Base-by-base conservation (phyloP, 768 basidiomycete genomes). In the Pisolithus microcarpus region DNA sequence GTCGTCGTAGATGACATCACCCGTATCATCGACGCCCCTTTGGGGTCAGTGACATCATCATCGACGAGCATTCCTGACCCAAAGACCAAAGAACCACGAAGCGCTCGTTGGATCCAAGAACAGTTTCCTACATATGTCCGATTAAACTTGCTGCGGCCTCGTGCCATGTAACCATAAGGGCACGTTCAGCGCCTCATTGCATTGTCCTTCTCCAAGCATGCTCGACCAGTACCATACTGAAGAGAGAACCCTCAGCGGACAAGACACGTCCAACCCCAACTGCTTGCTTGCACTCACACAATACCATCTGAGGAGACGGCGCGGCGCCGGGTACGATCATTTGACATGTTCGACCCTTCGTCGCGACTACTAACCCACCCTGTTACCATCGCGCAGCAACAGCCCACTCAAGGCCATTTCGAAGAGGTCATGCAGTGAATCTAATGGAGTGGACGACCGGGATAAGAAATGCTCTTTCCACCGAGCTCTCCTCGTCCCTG, bases 401-500 rank as follows among this genome's bases (percentile, higher is more conserved):
- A 43, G 23, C 43, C 6, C 43, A 24, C 23, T 9, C 43, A 43
- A 13, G 6, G 13, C 9, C 11, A 11, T 28, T 15, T 24, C 9
- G 8, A 43, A 43, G 23, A 15, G 11, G 16, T 5, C 43, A 24
- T 24, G 9, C 23, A 24, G 23, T 3, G 7, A 8, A 21, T 43
- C 43, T 23, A 43, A 16, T 24, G 7, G 11, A 4, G 24, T 28
- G 4, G 23, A 21, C 11, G 23, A n/a, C 10, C 43, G 23, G 23
- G 11, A 26, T 28, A 15, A 10, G 11, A 43, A 28, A 7, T 16
- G 13, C n/a, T 31, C 56, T 38, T 50, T 64, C 10, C 63, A 64
- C 36, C 63, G 55, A 0, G 56, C 55, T 26, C 54, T 64, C 18
- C 55, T 64, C 31, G 21, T 65, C 13, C 45, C 56, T 0, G 58